Conservation (phyloP, 108 stramenopile species). For the Seminavis robusta region DNA sequence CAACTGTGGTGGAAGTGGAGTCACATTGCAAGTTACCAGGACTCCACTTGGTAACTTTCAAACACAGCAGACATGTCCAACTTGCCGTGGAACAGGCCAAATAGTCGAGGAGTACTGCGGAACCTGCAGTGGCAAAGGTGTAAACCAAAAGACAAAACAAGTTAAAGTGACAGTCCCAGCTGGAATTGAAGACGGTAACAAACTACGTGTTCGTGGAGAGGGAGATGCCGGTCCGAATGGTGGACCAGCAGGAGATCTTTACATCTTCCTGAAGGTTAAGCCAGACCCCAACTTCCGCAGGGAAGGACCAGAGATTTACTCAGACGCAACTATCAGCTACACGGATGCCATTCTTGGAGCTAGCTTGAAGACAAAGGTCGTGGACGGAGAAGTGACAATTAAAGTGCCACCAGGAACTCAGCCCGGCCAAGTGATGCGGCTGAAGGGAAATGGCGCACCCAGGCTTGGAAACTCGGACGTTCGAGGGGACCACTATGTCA, state of each 20-base stretch:
- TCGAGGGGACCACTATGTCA: conserved; percentile 95
- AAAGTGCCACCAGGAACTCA: conserved; percentile 96
- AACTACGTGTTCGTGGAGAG: conserved; percentile 92
- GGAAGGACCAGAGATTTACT: conserved; percentile 94
- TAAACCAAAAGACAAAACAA: conserved; percentile 89
- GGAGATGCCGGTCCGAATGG: conserved; percentile 95
- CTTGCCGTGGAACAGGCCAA: conserved; percentile 92
- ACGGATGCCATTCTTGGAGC: conserved; percentile 95
- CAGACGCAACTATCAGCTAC: conserved; percentile 82
- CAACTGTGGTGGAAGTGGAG: conserved; percentile 85
- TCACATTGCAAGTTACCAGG: conserved; percentile 90
- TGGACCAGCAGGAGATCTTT: conserved; percentile 92
- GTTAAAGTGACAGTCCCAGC: conserved; percentile 95
- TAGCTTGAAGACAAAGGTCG: conserved; percentile 85
- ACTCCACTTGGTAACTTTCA: conserved; percentile 96
- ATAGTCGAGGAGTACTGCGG: conserved; percentile 93
- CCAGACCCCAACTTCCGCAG: conserved; percentile 84
- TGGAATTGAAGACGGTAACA: conserved; percentile 96
- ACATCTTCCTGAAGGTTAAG: conserved; percentile 96
- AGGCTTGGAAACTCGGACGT: conserved; percentile 66
- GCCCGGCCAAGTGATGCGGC: conserved; percentile 93
- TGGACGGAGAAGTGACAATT: conserved; percentile 95
- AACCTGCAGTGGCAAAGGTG: conserved; percentile 91
- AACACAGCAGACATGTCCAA: conserved; percentile 92
- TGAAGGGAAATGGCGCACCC: conserved; percentile 92